Base-by-base conservation (phyloP, 306 rosid species). In the Vachellia pachyceras region DNA sequence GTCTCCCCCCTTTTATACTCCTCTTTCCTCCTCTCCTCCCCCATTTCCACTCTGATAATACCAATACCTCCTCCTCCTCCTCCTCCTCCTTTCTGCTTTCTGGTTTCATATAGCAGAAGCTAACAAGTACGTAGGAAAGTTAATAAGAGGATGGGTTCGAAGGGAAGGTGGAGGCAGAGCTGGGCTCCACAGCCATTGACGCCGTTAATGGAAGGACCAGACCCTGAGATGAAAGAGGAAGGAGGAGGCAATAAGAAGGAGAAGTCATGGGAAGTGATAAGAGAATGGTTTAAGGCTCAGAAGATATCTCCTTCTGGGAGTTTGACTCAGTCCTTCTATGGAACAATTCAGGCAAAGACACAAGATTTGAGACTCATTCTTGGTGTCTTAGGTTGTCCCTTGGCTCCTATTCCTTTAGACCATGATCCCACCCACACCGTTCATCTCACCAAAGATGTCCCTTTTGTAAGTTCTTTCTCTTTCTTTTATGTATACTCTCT, bases 401-500 rank as follows among this genome's bases (percentile, higher is more conserved):
- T 69, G 39, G 10, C 74, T 42, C 74, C 74, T 12, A 69, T 69
- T 14, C 74, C 74, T 17, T 10, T 41, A 11, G 33, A 50, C 17
- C 73, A 68, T 67, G 46, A 89, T 57, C 86, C 90, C 3, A 8
- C 80, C 10, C 76, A 82, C 25, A 79, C 49, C 67, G 89, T 88
- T 49, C n/a, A 37, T 65, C 94, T 79, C 81, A 85, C 88, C 72
- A 94, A 88, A 83, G 93, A 85, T 68, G 90, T 85, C 39, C 96
- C 99, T 55, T 88, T 93, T 76, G 99, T 95, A 90, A 83, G 90
- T 69, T 66, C 46, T 17, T 7, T 33, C 5, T 61, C n/a, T 49
- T 17, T 49, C 55, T 49, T 47, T 47, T 47, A 3, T 3, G 3
- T 45, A 10, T 10, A 9, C 47, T 10, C 54, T 47, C 54, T 47